Evolutionary conservation across 2,329 filamentous ascomycete species (phyloP).

Genomic region (Ceratocystis papillata): DNA sequence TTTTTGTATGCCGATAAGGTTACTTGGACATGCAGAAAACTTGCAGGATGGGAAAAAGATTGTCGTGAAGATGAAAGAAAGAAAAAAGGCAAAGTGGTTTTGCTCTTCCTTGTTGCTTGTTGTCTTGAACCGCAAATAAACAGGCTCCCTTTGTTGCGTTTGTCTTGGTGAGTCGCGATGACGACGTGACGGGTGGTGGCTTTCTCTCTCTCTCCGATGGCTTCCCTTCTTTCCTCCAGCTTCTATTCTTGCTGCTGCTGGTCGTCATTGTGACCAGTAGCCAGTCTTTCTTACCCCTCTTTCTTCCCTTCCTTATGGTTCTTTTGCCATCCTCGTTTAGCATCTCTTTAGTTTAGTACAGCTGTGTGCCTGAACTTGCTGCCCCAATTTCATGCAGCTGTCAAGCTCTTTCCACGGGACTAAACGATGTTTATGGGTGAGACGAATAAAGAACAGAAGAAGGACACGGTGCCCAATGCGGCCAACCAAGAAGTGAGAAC

Average conservation of each 20-base stretch:
- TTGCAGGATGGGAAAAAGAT: neutral
- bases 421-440: neutral
- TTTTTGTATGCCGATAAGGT: conserved; percentile 1
- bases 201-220: neutral
- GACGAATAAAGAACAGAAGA: conserved; percentile 11
- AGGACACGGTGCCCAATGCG: conserved; percentile 2
- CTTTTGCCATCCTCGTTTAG: neutral
- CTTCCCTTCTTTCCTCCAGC: neutral
- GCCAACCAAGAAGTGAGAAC: neutral
- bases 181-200: too few species aligned
- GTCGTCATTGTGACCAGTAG: too few species aligned
- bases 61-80: neutral
- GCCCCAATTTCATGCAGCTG: neutral
- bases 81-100: neutral
- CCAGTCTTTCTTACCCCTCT: neutral
- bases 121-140: too few species aligned
- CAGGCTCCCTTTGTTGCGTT: too few species aligned
- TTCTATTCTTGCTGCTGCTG: neutral
- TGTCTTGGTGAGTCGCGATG: too few species aligned
- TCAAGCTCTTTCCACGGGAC: neutral
- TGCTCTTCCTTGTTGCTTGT: neutral
- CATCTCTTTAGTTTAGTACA: neutral
- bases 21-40: conserved; percentile 4
- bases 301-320: neutral
- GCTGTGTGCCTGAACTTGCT: neutral